Evolutionary conservation across 805 yeast genomes (phyloP), one percentile per base, ranked within the genome.

Genomic region (Yamadazyma endophytica): DNA sequence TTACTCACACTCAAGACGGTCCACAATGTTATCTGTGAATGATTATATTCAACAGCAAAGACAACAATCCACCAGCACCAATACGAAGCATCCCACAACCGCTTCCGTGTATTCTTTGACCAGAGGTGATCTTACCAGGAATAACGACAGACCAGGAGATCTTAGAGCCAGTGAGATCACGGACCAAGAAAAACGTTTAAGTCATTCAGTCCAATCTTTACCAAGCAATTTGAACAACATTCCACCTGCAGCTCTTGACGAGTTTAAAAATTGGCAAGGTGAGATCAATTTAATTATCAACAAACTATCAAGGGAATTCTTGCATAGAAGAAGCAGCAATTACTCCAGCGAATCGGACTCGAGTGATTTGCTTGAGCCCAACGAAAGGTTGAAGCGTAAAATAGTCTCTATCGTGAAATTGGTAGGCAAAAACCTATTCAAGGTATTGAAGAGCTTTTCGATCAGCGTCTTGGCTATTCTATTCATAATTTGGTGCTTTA

Each of bases 241-340:
- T n/a, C 22, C 26, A 13, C 40, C 46, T n/a, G 35, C 36, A 6
- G 26, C 33, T 4, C 18, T 37, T 12, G 67, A 61, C 24, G 78
- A 72, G 24, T 67, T 73, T 37, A 56, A 64, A 24, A 61, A 56
- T 28, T 74, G 80, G 80, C 79, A 73, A 46, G 63, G 61, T 19
- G 79, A 73, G 33, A 68, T 74, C 28, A 74, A 73, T 38, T 42
- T 61, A 28, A 57, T 75, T 6, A 54, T 75, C 32, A 61, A 58
- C 37, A 63, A 65, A 44, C 60, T 75, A 24, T 58, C 70, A 12
- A 51, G 59, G 31, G 79, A 74, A 37, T 44, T 48, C 26, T 26
- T 52, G 12, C 33, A 43, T 13, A 40, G 41, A 13, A 34, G 44
- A 22, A 21, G 17, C 13, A 21, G 35, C 11, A 34, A 21, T 8